phyloP scores from a whole-genome alignment of 176 grass and related monocot genomes.

The Pharus latifolius region DNA sequence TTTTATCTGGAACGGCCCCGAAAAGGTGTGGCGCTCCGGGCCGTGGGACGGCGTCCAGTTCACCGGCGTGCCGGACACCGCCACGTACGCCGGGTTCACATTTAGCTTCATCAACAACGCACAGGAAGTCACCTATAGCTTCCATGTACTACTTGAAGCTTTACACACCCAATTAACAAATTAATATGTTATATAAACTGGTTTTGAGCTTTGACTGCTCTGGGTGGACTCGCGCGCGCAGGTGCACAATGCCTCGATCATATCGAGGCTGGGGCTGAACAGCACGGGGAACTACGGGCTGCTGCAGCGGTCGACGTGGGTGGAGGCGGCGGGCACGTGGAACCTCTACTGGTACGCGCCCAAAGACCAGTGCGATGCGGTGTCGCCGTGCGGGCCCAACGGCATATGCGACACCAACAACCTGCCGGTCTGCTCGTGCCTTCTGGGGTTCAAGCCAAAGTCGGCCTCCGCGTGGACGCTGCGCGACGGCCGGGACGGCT shows the following conservation, averaged over 20 bases:
- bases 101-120: constrained; percentile 45
- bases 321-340: constrained; percentile 24
- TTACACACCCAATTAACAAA: background rate
- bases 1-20: constrained; percentile 28
- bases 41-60: constrained; percentile 55
- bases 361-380: constrained; percentile 48
- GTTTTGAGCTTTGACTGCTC: background rate
- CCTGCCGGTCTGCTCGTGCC: constrained; percentile 33
- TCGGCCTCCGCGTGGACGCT: constrained; percentile 23
- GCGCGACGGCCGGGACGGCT: constrained; percentile 31
- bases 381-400: constrained; percentile 41
- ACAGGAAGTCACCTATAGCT: constrained; percentile 43
- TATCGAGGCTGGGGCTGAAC: constrained; percentile 38
- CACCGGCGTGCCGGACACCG: constrained; percentile 48
- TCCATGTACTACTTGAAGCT: constrained; percentile 9
- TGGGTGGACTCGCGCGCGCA: background rate
- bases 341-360: constrained; percentile 49
- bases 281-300: constrained; percentile 17
- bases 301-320: constrained; percentile 46
- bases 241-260: constrained; percentile 25
- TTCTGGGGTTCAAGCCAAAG: constrained; percentile 30
- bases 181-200: no score
- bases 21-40: constrained; percentile 34
- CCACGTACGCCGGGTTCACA: constrained; percentile 19
- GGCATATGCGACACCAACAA: constrained; percentile 39